Evolutionary conservation across 2,329 filamentous ascomycete species (phyloP).

Genomic region (Cadophora sp.): DNA sequence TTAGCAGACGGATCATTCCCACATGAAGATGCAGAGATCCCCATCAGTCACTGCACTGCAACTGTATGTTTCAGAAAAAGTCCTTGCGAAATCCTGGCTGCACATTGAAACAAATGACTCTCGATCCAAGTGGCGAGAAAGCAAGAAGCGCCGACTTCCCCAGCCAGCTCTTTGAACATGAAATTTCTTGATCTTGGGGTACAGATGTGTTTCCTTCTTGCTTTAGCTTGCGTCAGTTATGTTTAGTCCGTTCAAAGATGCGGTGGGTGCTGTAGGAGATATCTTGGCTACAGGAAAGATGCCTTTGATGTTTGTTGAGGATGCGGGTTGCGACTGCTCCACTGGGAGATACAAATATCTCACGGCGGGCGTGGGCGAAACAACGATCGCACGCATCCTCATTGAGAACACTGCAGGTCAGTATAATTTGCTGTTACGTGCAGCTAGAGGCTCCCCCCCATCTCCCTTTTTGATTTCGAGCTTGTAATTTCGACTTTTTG

Average conservation of each 20-base stretch:
- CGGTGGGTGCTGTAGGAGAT: conserved; percentile 9
- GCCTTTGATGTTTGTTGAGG: not conserved
- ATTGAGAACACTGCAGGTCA: not conserved
- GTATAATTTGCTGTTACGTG: not conserved
- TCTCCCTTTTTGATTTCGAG: too few species aligned
- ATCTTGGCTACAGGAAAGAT: conserved; percentile 6
- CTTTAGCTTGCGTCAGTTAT: conserved; percentile 2
- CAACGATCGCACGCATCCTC: not conserved
- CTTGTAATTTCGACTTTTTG: not conserved
- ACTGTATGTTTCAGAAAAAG: not conserved
- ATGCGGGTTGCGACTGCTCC: not conserved
- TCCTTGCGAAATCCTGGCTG: not conserved
- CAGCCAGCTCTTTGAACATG: not conserved
- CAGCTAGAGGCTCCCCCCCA: too few species aligned
- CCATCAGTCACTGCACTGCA: not conserved
- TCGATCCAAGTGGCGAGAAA: not conserved
- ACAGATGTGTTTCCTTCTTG: not conserved
- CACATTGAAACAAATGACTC: conserved; percentile 2
- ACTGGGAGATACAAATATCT: not conserved
- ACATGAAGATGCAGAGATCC: not conserved
- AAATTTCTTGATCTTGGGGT: not conserved
- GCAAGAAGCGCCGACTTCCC: not conserved
- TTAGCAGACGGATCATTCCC: too few species aligned
- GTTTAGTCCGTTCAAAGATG: not conserved
- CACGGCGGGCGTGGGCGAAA: not conserved